Base-by-base conservation (phyloP, 176 grass and related monocot genomes). In the Musa itinerans region DNA sequence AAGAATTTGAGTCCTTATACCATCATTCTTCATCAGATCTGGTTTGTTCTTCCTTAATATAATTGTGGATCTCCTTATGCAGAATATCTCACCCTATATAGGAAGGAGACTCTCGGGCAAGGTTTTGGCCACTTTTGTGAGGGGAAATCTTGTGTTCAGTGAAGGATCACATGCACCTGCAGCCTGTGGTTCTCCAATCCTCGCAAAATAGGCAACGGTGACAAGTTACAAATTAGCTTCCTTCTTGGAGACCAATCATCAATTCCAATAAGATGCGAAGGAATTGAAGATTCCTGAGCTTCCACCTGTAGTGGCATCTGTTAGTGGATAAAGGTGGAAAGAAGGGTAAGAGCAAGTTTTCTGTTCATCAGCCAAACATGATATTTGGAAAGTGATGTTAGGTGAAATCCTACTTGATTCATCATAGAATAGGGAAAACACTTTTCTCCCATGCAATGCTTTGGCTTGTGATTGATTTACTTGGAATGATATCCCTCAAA, bases 61-160 rank as follows among this genome's bases (percentile, higher is more conserved):
- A 67, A 67, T 50, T 19, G 50, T 12, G 68, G 48, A 48, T 70
- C 21, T 43, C 10, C 16, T 48, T 67, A 26, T 65, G 20, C 74
- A 93, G 90, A 89, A 78, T 69, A 98, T 86, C 79, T 94, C 95
- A 0, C 87, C 90, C 2, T 98, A 98, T 53, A 27, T 93, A 10
- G 90, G 90, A 16, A 89, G 59, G 27, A 80, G 80, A 12, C 57
- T 98, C 53, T 98, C 80, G 2, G 95, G 95, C 20, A 91, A 89
- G 83, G 82, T 98, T 8, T 2, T 87, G 73, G 89, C 90, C 2
- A 98, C 88, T 50, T 98, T 94, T 74, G 90, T 98, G 26, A 89
- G 95, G 68, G 95, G 95, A 50, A 89, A 93, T 81, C 88, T 98
- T 23, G 88, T 98, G 48, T 98, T 87, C 23, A 84, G 78, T 52